Base-by-base conservation (phyloP, 441 rosid genomes). In the Eruca vesicaria region DNA sequence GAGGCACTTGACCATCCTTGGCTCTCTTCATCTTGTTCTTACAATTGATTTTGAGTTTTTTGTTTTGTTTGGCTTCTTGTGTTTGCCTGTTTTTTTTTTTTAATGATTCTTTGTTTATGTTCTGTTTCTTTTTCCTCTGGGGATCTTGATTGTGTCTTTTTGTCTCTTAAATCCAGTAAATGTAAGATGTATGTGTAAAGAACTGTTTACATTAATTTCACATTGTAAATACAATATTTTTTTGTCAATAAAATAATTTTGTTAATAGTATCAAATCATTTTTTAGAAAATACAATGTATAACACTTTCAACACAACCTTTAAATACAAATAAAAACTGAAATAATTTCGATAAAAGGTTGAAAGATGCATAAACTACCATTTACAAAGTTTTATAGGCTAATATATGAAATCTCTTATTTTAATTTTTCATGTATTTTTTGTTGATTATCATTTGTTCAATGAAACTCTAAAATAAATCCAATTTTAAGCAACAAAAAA, bases 1-100 rank as follows among this genome's bases (percentile, higher is more conserved):
- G 87, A 93, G 79, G 98, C 98, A 67, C 79, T 91, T 18, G 67
- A 85, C 35, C 98, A 95, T 62, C 97, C 97, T 14, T 93, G 97
- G 99, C 90, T 95, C 63, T 83, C 82, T 3, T 63, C 74, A 67
- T 63, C 74, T 69, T 86, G 45, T 76, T 71, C 68, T 26, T 71
- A 89, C 84, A 64, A 73, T 61, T 70, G 76, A 74, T 69, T 69
- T 55, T 36, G 35, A 18, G 2, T 16, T 63, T n/a, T 2, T 48
- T 41, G 32, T 29, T 33, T 61, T 18, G 2, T 16, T 61, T 61
- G 62, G 74, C 36, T 56, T 41, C 20, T 69, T 59, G 63, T 75
- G 29, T 50, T 66, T 58, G 19, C 35, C 41, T 63, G 69, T 3
- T 72, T 52, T 48, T 68, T 3, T 72, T 52, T 48, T 68, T 19